Base-by-base conservation (phyloP, 305 asterid genomes). In the Rubia occidens region DNA sequence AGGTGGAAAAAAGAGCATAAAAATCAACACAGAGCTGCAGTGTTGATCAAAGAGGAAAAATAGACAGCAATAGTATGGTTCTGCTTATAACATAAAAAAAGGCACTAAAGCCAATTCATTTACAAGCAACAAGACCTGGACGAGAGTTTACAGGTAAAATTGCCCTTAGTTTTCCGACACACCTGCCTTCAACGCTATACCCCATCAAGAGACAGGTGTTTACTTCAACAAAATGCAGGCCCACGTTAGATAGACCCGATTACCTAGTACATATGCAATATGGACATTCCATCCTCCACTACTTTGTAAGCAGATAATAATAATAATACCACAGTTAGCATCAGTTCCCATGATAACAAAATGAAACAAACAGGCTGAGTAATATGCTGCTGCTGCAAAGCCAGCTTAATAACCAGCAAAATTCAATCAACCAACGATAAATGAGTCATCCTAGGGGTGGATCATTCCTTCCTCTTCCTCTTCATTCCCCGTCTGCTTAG, bases 391-490 rank as follows among this genome's bases (percentile, higher is more conserved):
- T 32, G 37, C 37, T 32, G 37, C 37, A 32, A 32, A 32, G 37
- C 37, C 37, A 32, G 37, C 37, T 32, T 32, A 32, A 32, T 0
- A 32, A 32, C 37, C 37, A 0, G 37, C 37, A 32, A 32, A 32
- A 32, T 32, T 32, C 37, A 32, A 32, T 32, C 37, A 32, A 32
- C 37, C 37, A 32, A 0, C 37, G 37, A 32, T 32, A 32, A 32
- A 32, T 32, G 37, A 32, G 0, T 2, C 35, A 56, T 20, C 62
- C 62, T 56, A 24, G 35, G 14, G 13, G 35, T 26, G 21, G 68
- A 79, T 56, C 68, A 77, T 72, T 24, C 83, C 82, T 73, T 75
- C 81, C 72, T 79, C 76, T 71, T 76, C 82, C 39, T 64, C 82
- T 4, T 68, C 77, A 13, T 71, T 17, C n/a, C 74, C 32, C 67